A percentile compares a stretch with the other conserved stretches of the same genome.
These are phyloP conservation scores for Myxozyma neglecta DNA, from an alignment of 805 yeast genomes.

Conservation along the genomic window DNA sequence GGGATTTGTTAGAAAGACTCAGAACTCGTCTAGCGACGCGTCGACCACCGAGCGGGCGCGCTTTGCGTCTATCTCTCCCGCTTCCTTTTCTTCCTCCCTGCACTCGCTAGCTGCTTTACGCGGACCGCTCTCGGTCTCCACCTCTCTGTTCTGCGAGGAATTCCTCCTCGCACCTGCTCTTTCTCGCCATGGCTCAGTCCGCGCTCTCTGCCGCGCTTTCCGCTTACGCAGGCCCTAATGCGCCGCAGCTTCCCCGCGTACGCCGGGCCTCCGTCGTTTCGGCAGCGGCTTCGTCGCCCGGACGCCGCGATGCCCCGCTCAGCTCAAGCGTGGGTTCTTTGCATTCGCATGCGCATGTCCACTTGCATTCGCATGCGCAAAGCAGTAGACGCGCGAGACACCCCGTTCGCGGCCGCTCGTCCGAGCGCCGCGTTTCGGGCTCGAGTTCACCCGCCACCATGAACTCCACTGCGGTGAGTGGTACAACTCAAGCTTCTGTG, in stretches of 20 bases:
- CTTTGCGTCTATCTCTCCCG: background rate
- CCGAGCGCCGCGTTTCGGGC: conserved; percentile 5
- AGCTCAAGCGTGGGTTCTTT: background rate
- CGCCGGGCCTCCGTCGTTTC: conserved; percentile 5
- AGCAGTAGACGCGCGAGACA: background rate
- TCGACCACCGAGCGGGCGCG: background rate
- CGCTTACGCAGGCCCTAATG: conserved; percentile 6
- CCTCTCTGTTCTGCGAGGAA: background rate
- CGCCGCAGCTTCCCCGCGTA: conserved; percentile 18
- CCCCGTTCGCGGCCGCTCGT: background rate
- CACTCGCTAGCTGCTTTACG: background rate
- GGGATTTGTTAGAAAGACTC: background rate
- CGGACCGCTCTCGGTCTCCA: background rate
- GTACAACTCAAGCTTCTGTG: background rate
- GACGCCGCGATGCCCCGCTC: conserved; percentile 17
- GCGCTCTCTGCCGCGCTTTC: conserved; percentile 29
- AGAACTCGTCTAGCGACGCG: conserved; percentile 7
- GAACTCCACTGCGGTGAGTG: background rate
- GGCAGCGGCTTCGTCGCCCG: conserved; percentile 8
- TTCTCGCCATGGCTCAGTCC: conserved; percentile 23
- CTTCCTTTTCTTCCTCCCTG: background rate
- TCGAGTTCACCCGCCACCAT: conserved; percentile 5
- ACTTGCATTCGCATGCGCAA: background rate
- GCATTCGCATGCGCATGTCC: too few relatives aligned
- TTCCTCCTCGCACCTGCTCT: background rate